Evolutionary conservation across 257 asterid genomes (phyloP), one percentile per base, ranked within the genome.

Genomic region (Nicotiana obtusifolia): DNA sequence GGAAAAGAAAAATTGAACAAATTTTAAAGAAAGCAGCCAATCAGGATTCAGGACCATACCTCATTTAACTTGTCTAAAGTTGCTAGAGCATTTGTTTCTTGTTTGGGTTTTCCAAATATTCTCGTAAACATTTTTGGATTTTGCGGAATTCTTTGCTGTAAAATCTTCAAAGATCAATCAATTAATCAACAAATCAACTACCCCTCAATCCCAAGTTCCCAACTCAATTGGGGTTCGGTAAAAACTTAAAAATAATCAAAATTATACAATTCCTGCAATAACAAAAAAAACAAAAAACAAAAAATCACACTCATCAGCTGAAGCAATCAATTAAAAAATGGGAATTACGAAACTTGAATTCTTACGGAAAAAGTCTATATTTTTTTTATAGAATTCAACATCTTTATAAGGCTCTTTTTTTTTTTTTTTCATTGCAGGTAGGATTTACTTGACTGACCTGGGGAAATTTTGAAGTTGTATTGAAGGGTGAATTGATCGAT

Each of bases 61-160:
- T 92, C 97, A 56, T 88, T 91, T 71, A 92, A 78, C 89, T 92
- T 92, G 86, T 91, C 97, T 47, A 92, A 57, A 60, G 95, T 92
- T 59, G 90, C 91, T 75, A 91, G 88, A 85, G 97, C 90, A 90
- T 86, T 88, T 8, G 91, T 61, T 83, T 92, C 92, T 82, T 89
- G 91, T 88, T 89, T 90, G 17, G 95, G 93, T 87, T 91, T 91
- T 77, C 97, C 93, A 44, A 91, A 88, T n/a, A 92, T 76, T 77
- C 91, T 89, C 64, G 86, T 82, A 84, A 91, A 91, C 95, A 92
- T 91, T 80, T 81, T 87, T 66, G n/a, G n/a, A n/a, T n/a, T n/a
- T n/a, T n/a, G n/a, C n/a, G 15, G 61, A 47, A 24, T 22, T 73
- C 9, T 0, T 15, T 15, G 37, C 41, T 49, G 62, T 33, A 47